These are phyloP conservation scores for Biscogniauxia mediterranea DNA, from an alignment of 2,329 filamentous ascomycete species.

Conservation along the genomic window DNA sequence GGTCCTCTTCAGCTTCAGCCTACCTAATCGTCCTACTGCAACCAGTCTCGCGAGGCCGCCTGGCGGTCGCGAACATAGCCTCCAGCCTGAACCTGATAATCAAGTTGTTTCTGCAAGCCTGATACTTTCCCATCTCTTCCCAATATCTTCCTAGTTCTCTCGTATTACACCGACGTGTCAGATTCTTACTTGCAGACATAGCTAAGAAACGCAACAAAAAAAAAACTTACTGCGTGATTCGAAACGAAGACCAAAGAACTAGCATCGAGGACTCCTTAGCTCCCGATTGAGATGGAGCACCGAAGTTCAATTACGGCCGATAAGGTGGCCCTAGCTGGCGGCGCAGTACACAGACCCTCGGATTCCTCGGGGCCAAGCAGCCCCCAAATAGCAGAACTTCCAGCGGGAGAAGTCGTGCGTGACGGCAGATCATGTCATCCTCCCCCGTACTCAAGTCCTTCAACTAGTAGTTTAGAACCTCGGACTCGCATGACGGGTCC, in stretches of 20 bases:
- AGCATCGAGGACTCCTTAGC: not conserved
- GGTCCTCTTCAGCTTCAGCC: no score
- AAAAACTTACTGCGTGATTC: not conserved
- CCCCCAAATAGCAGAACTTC: slow-evolving; percentile 11
- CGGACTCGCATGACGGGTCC: slow-evolving; percentile 7
- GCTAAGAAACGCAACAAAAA: no score
- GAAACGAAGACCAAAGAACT: not conserved
- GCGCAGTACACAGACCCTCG: slow-evolving; percentile 19
- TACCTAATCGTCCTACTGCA: no score
- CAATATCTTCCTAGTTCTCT: no score
- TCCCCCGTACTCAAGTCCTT: slow-evolving; percentile 32
- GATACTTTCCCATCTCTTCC: no score
- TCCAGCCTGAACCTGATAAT: no score
- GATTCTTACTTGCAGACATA: not conserved
- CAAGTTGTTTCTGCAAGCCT: no score
- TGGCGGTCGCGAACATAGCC: no score
- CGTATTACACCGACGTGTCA: no score
- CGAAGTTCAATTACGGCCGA: slow-evolving; percentile 14
- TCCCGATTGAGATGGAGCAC: slow-evolving; percentile 2
- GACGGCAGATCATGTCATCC: slow-evolving; percentile 11
- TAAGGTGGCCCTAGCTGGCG: slow-evolving; percentile 14
- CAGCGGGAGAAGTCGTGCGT: not conserved
- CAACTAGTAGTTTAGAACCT: slow-evolving; percentile 18
- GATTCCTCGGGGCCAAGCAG: slow-evolving; percentile 11
- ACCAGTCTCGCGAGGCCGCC: no score